These are phyloP conservation scores for Cryptococcus wingfieldii DNA, from an alignment of 1,284 basidiomycete species.

Conservation along the genomic window DNA sequence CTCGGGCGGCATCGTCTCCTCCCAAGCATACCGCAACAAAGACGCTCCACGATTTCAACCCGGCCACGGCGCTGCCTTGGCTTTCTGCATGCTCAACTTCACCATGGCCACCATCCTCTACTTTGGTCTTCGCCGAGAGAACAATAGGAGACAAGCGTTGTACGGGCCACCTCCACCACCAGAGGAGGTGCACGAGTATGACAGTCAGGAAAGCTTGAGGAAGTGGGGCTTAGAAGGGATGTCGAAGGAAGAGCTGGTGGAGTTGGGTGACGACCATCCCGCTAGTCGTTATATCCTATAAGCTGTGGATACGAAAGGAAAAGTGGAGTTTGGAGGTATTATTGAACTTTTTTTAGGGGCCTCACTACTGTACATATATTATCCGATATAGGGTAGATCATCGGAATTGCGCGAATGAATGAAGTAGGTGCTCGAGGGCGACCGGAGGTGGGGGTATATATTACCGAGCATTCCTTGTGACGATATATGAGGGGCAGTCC, in stretches of 20 bases:
- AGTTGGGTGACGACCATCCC: conserved; percentile 50
- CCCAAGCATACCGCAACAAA: conserved; percentile 46
- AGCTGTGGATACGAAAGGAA: background rate
- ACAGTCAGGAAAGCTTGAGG: conserved; percentile 38
- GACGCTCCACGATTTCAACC: conserved; percentile 38
- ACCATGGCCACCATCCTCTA: conserved; percentile 42
- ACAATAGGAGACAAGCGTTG: conserved; percentile 41
- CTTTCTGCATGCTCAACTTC: conserved; percentile 42
- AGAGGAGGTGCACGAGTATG: conserved; percentile 62
- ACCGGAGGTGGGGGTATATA: too few relatives aligned
- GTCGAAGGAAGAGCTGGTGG: conserved; percentile 48
- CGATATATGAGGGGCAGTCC: too few relatives aligned
- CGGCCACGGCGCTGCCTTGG: conserved; percentile 48
- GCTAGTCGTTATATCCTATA: conserved; percentile 38
- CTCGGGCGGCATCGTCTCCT: conserved; percentile 51
- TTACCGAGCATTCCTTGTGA: too few relatives aligned
- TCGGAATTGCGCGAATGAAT: too few relatives aligned
- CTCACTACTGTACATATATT: background rate
- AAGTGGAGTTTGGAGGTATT: background rate
- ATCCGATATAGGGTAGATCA: background rate
- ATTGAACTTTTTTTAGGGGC: background rate
- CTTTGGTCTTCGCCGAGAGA: conserved; percentile 42
- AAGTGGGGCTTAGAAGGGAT: conserved; percentile 48
- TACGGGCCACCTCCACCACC: conserved; percentile 40
- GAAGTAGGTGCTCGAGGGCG: too few relatives aligned